These are phyloP conservation scores for Wickerhamiella lipophila DNA, from an alignment of 805 yeast species.

Conservation along the genomic window DNA sequence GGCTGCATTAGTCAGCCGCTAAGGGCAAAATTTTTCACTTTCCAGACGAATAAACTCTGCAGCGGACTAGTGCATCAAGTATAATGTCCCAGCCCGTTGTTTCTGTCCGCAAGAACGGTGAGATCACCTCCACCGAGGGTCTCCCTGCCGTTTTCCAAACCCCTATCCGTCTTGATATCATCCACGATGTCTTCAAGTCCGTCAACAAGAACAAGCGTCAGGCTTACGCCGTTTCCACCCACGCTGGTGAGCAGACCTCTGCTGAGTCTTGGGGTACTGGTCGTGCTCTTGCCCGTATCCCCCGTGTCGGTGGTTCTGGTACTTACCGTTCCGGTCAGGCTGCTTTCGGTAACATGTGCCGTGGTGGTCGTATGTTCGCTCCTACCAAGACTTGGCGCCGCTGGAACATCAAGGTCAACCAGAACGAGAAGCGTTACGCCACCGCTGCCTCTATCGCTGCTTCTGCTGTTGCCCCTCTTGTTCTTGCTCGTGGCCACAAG, in stretches of 20 bases:
- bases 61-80: constrained; percentile 2
- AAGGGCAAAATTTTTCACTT: not conserved
- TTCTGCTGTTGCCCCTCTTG: constrained; percentile 94
- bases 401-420: constrained; percentile 99
- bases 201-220: constrained; percentile 99
- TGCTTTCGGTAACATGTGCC: constrained; percentile 99
- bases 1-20: not conserved
- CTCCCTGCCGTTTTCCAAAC: constrained; percentile 99
- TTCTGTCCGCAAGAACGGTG: constrained; percentile 85
- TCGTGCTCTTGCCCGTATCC: constrained; percentile 99
- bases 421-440: constrained; percentile 99
- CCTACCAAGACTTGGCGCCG: constrained; percentile 99
- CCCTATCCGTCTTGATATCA: constrained; percentile 99
- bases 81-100: constrained; percentile 78
- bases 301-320: constrained; percentile 99
- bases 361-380: constrained; percentile 99
- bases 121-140: constrained; percentile 70
- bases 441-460: constrained; percentile 99
- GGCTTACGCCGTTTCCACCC: constrained; percentile 98
- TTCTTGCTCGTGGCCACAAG: constrained; percentile 99
- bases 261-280: constrained; percentile 99
- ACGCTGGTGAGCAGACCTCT: constrained; percentile 99
- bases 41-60: not conserved
- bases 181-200: constrained; percentile 96
- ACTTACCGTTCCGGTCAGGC: constrained; percentile 99